These are phyloP conservation scores for Yueomyces sp. DNA, from an alignment of 1,139 yeast genomes.

Conservation along the genomic window DNA sequence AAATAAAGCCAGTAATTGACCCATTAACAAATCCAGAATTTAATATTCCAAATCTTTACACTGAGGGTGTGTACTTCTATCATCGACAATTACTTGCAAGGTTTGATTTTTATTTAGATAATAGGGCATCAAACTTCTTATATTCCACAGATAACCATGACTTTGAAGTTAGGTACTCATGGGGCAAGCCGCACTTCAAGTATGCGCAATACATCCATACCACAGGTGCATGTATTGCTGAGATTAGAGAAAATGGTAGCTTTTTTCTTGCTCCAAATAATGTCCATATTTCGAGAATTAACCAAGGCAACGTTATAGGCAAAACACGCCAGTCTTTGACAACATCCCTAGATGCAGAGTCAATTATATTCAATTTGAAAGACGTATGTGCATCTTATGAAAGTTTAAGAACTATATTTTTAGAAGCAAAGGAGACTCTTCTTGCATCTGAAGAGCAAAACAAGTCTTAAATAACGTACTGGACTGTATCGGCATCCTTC, in stretches of 20 bases:
- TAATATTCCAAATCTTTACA: constrained; percentile 26
- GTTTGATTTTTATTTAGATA: constrained; percentile 71
- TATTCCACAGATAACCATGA: constrained; percentile 34
- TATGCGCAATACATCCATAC: constrained; percentile 83
- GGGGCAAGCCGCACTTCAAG: constrained; percentile 81
- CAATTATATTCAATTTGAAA: constrained; percentile 58
- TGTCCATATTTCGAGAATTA: constrained; percentile 54
- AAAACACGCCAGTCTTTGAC: constrained; percentile 20
- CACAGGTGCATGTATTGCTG: constrained; percentile 84
- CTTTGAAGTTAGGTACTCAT: constrained; percentile 60
- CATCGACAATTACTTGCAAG: constrained; percentile 48
- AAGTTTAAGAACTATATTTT: constrained; percentile 38
- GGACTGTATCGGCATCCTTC: too few species aligned
- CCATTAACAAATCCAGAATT: constrained; percentile 59
- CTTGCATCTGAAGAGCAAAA: too few species aligned
- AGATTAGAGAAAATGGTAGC: constrained; percentile 69
- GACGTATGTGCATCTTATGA: constrained; percentile 44
- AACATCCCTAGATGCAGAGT: constrained; percentile 46
- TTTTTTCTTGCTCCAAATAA: constrained; percentile 75
- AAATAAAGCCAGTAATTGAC: constrained; percentile 46
- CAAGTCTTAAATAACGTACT: too few species aligned
- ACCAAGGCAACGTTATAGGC: constrained; percentile 25
- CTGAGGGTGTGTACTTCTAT: constrained; percentile 44
- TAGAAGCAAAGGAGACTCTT: constrained; percentile 36
- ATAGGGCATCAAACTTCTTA: constrained; percentile 58